Base-by-base conservation (phyloP, 1,284 basidiomycete genomes). In the Rhodotorula glutinis region DNA sequence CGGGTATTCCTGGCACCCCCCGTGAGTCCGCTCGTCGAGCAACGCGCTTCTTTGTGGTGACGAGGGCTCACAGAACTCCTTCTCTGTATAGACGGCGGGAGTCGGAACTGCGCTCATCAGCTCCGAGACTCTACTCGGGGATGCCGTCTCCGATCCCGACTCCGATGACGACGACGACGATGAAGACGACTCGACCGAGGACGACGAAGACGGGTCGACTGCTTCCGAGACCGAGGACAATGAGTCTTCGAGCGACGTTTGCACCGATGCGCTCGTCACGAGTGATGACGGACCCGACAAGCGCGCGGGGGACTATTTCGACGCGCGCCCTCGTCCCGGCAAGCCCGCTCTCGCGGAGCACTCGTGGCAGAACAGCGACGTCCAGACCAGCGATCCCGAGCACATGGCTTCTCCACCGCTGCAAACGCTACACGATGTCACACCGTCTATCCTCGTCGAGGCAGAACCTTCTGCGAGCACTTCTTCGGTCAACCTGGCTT, bases 1-100 rank as follows among this genome's bases (percentile, higher is more conserved):
- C 76, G 85, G 0, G 86, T 85, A 16, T 80, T 92, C 17, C 85
- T 88, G 21, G 88, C 88, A 59, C 87, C 88, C 0, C 90, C 91
- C 1, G 91, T 92, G 75, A 72, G 88, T 84, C 27, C 57, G 46
- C 47, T 53, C 46, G 43, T 33, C 29, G 10, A n/a, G n/a, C n/a
- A n/a, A n/a, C n/a, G n/a, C n/a, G n/a, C n/a, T n/a, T n/a, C n/a
- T n/a, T n/a, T n/a, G n/a, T n/a, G n/a, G n/a, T n/a, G n/a, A n/a
- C n/a, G n/a, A n/a, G n/a, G n/a, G 61, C 65, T 62, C 63, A 51
- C 53, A 29, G n/a, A 55, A 21, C 30, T 16, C n/a, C 17, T 25
- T 30, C 13, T 29, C 55, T 29, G 54, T 38, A 25, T 76, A 93
- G 91, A 91, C 91, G 25, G 86, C 90, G 79, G 90, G 92, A 23